Conservation (phyloP, 805 yeast species). For the Yamadazyma nakazawae region DNA sequence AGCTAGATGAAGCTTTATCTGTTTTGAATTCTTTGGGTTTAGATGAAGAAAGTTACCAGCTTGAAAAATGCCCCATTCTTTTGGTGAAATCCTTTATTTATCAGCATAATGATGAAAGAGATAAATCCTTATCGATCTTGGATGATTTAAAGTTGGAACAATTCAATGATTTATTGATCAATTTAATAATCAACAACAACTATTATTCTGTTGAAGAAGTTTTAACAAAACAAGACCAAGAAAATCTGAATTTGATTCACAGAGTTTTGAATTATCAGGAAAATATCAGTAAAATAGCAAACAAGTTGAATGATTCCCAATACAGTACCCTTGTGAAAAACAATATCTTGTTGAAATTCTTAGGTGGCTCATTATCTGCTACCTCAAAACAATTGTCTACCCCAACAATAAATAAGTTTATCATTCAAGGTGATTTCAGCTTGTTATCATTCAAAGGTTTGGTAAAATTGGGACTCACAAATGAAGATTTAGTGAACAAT, state of each 20-base stretch:
- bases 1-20: slow-evolving; percentile 45
- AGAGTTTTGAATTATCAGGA: slow-evolving; percentile 35
- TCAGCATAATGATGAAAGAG: slow-evolving; percentile 30
- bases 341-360: slow-evolving; percentile 40
- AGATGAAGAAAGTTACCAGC: slow-evolving; percentile 47
- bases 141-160: slow-evolving; percentile 25
- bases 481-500: slow-evolving; percentile 22
- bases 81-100: slow-evolving; percentile 58
- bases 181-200: slow-evolving; percentile 46
- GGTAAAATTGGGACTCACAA: slow-evolving; percentile 24
- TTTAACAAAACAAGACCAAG: background rate
- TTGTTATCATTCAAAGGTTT: slow-evolving; percentile 29
- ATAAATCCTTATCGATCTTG: slow-evolving; percentile 30
- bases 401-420: slow-evolving; percentile 14
- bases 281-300: slow-evolving; percentile 31
- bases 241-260: slow-evolving; percentile 28
- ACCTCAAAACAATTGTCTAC: slow-evolving; percentile 21
- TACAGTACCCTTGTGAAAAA: slow-evolving; percentile 40
- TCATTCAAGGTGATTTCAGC: slow-evolving; percentile 28
- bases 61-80: slow-evolving; percentile 59
- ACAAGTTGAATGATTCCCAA: slow-evolving; percentile 35
- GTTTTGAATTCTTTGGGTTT: slow-evolving; percentile 35
- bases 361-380: slow-evolving; percentile 34
- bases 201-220: slow-evolving; percentile 26
- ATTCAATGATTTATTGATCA: slow-evolving; percentile 37